Conservation (phyloP, 176 grass and related monocot species). For the Raddia guianensis region DNA sequence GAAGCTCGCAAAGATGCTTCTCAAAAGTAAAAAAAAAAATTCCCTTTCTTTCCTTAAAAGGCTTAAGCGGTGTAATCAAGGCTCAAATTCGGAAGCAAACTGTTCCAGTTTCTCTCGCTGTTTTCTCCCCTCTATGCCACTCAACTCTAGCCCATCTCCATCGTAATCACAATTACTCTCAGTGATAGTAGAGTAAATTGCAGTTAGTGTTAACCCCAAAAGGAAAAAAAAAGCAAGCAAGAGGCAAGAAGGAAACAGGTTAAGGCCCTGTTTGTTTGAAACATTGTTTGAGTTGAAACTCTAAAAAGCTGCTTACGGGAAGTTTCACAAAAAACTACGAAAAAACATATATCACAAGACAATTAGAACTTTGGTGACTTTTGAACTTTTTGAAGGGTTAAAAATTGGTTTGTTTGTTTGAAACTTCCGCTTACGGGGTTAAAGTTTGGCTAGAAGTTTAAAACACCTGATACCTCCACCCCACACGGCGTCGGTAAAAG, state of each 20-base stretch:
- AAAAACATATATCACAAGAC: no score
- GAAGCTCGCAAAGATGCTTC: not conserved
- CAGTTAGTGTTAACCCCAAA: not conserved
- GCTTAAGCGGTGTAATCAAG: not conserved
- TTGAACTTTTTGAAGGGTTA: no score
- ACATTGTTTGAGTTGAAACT: no score
- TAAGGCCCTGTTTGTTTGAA: no score
- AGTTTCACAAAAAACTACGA: no score
- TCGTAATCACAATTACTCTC: not conserved
- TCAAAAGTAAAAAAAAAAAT: no score
- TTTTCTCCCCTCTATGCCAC: not conserved
- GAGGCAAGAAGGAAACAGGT: not conserved
- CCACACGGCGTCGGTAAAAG: constrained; percentile 7
- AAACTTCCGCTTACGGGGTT: no score
- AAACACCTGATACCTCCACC: not conserved
- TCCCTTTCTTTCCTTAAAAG: not conserved
- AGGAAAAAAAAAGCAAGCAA: not conserved
- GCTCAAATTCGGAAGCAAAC: constrained; percentile 18
- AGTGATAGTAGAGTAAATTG: not conserved
- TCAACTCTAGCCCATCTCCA: not conserved
- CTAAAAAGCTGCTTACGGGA: no score
- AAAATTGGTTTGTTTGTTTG: no score
- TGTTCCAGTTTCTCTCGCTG: not conserved
- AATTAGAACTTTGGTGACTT: no score
- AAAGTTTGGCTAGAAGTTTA: no score